Evolutionary conservation across 1,139 yeast species (phyloP).

Genomic region (Petasospora rhodanensis): DNA sequence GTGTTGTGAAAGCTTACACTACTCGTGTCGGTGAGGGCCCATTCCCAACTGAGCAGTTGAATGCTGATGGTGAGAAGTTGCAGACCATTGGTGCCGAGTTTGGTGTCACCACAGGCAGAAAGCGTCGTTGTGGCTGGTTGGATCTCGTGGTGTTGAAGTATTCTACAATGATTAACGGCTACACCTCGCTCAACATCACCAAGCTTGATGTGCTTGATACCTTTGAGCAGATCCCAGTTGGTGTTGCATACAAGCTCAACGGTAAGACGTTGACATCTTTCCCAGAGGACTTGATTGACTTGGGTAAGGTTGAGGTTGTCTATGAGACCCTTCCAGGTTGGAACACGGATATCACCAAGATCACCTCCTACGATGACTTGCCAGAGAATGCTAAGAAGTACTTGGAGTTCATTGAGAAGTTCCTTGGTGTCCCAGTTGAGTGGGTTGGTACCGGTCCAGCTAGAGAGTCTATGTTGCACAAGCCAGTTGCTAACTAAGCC

Average conservation of each 20-base stretch:
- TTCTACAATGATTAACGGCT: constrained; percentile 88
- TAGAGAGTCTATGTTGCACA: constrained; percentile 72
- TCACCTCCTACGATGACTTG: constrained; percentile 66
- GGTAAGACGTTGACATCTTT: constrained; percentile 73
- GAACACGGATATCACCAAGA: constrained; percentile 76
- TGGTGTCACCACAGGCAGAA: constrained; percentile 99
- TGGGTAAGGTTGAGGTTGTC: constrained; percentile 87
- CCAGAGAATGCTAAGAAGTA: constrained; percentile 87
- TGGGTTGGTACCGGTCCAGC: constrained; percentile 99
- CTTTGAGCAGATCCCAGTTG: constrained; percentile 83
- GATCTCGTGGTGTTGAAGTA: constrained; percentile 92
- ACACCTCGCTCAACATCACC: constrained; percentile 90
- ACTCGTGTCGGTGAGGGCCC: constrained; percentile 99
- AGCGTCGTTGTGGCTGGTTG: constrained; percentile 99
- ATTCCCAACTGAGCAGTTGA: constrained; percentile 96
- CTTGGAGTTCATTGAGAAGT: constrained; percentile 80
- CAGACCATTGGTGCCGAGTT: constrained; percentile 92
- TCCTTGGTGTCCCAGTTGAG: constrained; percentile 74
- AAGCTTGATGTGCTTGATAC: constrained; percentile 92
- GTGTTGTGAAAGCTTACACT: constrained; percentile 97
- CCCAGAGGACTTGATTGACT: constrained; percentile 85
- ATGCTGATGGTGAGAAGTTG: constrained; percentile 78
- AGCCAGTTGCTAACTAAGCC: constrained; percentile 10
- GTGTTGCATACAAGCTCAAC: constrained; percentile 70
- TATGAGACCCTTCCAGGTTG: constrained; percentile 93